phyloP scores from a whole-genome alignment of 768 basidiomycete species.

The Amanita pseudoporphyria region DNA sequence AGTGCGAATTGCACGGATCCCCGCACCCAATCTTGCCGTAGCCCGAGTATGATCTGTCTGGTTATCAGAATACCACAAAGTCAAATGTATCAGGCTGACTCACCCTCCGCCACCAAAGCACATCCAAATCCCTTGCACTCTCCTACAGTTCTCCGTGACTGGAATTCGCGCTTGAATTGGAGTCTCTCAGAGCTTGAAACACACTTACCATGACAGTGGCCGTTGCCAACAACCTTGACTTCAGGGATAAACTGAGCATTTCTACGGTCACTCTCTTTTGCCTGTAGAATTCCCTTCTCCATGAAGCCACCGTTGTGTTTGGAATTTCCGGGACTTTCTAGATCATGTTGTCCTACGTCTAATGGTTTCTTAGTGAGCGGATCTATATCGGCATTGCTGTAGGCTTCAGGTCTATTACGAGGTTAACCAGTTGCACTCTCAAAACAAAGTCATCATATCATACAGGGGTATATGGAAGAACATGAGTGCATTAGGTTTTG shows the following conservation, averaged over 20 bases:
- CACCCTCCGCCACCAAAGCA: conserved; percentile 86
- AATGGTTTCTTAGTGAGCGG: conserved; percentile 48
- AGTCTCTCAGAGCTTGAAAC: background rate
- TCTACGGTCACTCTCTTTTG: conserved; percentile 60
- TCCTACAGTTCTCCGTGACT: conserved; percentile 86
- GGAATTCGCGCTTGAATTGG: conserved; percentile 6
- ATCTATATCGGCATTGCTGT: conserved; percentile 57
- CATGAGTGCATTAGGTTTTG: conserved; percentile 93
- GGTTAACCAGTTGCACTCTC: conserved; percentile 1
- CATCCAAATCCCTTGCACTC: conserved; percentile 81
- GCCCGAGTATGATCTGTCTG: conserved; percentile 63
- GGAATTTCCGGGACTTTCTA: conserved; percentile 52
- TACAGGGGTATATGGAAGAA: conserved; percentile 97
- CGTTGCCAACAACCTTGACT: conserved; percentile 85
- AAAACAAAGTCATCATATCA: conserved; percentile 16
- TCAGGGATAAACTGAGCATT: conserved; percentile 42
- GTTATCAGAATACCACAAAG: background rate
- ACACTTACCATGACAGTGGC: conserved; percentile 74
- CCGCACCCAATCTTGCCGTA: conserved; percentile 69
- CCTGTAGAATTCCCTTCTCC: conserved; percentile 65
- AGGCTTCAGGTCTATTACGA: conserved; percentile 59
- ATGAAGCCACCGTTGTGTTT: conserved; percentile 78
- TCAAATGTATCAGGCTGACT: conserved; percentile 15
- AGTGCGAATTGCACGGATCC: background rate
- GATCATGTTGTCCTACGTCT: conserved; percentile 56